Conservation (phyloP, 371 early-diverging fungal genomes). For the Blakeslea trispora region DNA sequence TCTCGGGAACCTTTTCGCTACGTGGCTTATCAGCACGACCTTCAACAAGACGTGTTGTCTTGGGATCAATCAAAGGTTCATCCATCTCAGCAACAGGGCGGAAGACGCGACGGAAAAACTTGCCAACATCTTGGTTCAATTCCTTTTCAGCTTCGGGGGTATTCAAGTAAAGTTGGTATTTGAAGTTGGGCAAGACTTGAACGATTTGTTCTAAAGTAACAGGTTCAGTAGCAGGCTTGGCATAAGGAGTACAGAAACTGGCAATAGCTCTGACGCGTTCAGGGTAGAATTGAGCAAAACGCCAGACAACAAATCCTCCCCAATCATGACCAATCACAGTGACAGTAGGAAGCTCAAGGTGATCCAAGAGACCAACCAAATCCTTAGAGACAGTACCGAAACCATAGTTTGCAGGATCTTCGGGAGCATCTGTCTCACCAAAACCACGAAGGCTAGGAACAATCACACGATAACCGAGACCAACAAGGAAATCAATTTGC, state of each 20-base stretch:
- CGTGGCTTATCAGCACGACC: conserved; percentile 30
- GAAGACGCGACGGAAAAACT: conserved; percentile 39
- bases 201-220: conserved; percentile 56
- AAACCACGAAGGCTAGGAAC: conserved; percentile 71
- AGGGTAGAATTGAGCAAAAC: conserved; percentile 68
- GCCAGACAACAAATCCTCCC: conserved; percentile 73
- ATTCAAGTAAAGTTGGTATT: conserved; percentile 54
- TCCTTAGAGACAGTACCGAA: conserved; percentile 57
- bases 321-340: conserved; percentile 78
- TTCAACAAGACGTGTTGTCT: conserved; percentile 24
- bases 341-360: conserved; percentile 58
- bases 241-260: conserved; percentile 68
- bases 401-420: conserved; percentile 53
- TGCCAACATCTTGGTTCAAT: conserved; percentile 33
- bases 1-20: conserved; percentile 30
- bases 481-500: conserved; percentile 66
- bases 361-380: conserved; percentile 61
- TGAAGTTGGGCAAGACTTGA: conserved; percentile 54
- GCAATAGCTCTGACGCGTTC: conserved; percentile 63
- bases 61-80: conserved; percentile 24
- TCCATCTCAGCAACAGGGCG: conserved; percentile 26
- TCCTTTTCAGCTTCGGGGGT: conserved; percentile 47
- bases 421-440: conserved; percentile 65
- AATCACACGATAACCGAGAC: conserved; percentile 72
- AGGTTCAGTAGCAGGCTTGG: conserved; percentile 36